These are phyloP conservation scores for Trichoderma breve DNA, from an alignment of 2,329 filamentous ascomycete species.

Conservation along the genomic window DNA sequence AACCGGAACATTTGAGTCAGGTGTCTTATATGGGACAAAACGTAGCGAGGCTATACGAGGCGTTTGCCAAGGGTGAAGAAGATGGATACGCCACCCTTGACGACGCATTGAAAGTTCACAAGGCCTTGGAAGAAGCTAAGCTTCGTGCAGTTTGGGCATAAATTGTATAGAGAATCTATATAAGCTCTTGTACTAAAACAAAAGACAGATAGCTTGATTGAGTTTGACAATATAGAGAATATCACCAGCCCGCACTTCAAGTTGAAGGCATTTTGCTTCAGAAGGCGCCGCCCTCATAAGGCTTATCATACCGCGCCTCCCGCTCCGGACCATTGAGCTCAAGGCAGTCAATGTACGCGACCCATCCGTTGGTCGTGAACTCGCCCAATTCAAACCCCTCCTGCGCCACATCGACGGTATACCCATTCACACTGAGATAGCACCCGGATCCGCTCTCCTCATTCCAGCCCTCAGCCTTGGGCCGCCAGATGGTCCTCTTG, in stretches of 20 bases:
- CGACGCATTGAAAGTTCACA: background rate
- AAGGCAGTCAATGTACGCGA: constrained; percentile 2
- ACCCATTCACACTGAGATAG: constrained; percentile 6
- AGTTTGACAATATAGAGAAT: background rate
- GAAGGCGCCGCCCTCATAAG: background rate
- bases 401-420: constrained; percentile 1
- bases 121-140: constrained; percentile 1
- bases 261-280: background rate
- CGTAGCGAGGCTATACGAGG: background rate
- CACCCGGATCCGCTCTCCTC: background rate
- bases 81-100: constrained; percentile 10
- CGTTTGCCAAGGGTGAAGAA: background rate
- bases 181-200: background rate
- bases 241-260: background rate
- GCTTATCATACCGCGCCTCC: constrained; percentile 4
- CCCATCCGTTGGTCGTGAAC: background rate
- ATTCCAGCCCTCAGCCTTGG: constrained; percentile 6
- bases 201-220: background rate
- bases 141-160: background rate
- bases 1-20: background rate
- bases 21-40: constrained; percentile 1
- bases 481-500: background rate
- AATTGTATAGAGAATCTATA: background rate
- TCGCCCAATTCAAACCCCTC: background rate
- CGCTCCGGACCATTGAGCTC: constrained; percentile 1